Conservation (phyloP, 768 basidiomycete species). For the Suillus tomentosus region DNA sequence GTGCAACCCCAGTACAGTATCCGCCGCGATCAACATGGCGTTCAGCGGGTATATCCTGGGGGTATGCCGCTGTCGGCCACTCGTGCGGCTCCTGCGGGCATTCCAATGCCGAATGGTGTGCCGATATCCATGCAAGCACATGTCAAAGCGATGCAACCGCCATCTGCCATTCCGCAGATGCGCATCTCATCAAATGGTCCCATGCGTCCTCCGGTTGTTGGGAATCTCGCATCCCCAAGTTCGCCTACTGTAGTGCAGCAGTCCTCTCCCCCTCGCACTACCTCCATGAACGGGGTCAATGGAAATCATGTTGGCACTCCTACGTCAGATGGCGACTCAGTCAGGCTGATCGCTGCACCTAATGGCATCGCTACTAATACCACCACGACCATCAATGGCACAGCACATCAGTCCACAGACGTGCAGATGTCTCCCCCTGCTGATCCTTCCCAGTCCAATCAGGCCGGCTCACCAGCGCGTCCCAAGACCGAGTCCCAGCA, state of each 20-base stretch:
- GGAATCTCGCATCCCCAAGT: constrained; percentile 33
- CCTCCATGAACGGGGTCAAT: constrained; percentile 37
- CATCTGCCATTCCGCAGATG: constrained; percentile 54
- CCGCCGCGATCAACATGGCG: constrained; percentile 29
- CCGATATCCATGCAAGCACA: constrained; percentile 63
- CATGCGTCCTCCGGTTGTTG: constrained; percentile 49
- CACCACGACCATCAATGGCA: constrained; percentile 29
- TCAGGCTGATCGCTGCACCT: constrained; percentile 20
- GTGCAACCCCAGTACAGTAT: constrained; percentile 28
- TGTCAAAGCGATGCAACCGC: constrained; percentile 60
- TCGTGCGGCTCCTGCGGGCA: constrained; percentile 22
- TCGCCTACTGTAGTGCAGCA: constrained; percentile 24
- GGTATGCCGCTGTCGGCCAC: constrained; percentile 29
- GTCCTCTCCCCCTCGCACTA: constrained; percentile 40
- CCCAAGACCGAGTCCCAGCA: constrained; percentile 53
- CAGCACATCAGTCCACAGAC: constrained; percentile 30
- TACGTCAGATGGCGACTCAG: constrained; percentile 47
- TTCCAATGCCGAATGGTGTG: constrained; percentile 43
- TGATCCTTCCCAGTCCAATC: constrained; percentile 24
- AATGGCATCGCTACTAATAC: constrained; percentile 31
- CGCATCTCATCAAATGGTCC: constrained; percentile 62
- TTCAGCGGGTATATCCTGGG: constrained; percentile 24
- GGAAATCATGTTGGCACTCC: constrained; percentile 34
- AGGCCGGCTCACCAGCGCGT: constrained; percentile 41
- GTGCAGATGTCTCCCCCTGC: constrained; percentile 12